phyloP scores from a whole-genome alignment of 345 rosid genomes.

The Cardamine chenopodiifolia region DNA sequence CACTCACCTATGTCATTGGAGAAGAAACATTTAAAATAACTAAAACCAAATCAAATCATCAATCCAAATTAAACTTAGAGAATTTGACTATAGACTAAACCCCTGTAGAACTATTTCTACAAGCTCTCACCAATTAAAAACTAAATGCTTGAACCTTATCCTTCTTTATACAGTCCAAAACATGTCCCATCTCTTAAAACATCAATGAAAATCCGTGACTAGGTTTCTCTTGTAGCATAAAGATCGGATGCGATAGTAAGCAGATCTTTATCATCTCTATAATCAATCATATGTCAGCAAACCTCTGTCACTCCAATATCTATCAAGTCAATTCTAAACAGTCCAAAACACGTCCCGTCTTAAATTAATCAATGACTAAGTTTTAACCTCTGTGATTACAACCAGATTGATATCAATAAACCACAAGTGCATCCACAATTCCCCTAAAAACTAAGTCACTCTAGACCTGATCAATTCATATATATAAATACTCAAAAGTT shows the following conservation, averaged over 20 bases:
- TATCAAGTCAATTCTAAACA: constrained; percentile 10
- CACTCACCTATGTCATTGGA: constrained; percentile 4
- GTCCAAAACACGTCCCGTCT: constrained; percentile 18
- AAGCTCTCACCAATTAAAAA: background rate
- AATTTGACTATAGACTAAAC: background rate
- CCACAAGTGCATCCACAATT: background rate
- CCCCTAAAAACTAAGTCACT: background rate
- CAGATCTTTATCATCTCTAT: background rate
- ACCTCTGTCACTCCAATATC: background rate
- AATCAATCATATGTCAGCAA: background rate
- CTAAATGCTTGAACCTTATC: background rate
- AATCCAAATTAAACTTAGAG: background rate
- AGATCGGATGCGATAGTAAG: background rate
- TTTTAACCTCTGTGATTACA: background rate
- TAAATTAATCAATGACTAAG: background rate
- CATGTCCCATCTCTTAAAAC: constrained; percentile 8
- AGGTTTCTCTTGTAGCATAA: background rate
- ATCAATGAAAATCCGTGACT: constrained; percentile 18
- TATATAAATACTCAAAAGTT: background rate
- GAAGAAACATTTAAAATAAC: constrained; percentile 16
- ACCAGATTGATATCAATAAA: constrained; percentile 1
- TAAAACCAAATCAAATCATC: background rate
- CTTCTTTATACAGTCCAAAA: constrained; percentile 21
- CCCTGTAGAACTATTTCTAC: background rate
- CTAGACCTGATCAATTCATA: background rate